A percentile compares a stretch with the other conserved stretches of the same genome.
These are phyloP conservation scores for Cladosporium sp. DNA, from an alignment of 2,329 filamentous ascomycete species.

Conservation along the genomic window DNA sequence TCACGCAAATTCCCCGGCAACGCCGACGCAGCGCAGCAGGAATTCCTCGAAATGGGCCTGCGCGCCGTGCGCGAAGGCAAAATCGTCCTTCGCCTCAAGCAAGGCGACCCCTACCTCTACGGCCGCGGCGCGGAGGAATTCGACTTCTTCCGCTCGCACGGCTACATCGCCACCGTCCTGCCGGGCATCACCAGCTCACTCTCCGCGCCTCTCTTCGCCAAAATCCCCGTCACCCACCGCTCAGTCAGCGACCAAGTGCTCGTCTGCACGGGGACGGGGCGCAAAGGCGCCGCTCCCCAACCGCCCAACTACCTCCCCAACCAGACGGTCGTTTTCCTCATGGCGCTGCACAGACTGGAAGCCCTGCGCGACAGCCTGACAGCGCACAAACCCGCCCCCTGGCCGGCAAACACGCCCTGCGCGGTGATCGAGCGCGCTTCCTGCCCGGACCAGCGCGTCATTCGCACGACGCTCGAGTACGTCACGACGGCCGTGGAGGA, in stretches of 20 bases:
- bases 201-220: slow-evolving; percentile 81
- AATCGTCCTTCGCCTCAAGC: slow-evolving; percentile 84
- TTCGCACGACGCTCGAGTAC: slow-evolving; percentile 76
- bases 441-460: slow-evolving; percentile 89
- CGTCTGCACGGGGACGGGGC: slow-evolving; percentile 92
- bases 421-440: slow-evolving; percentile 91
- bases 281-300: slow-evolving; percentile 78
- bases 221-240: slow-evolving; percentile 82
- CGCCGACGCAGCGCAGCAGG: slow-evolving; percentile 87
- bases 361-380: slow-evolving; percentile 71
- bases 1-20: slow-evolving; percentile 98
- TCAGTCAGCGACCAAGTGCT: slow-evolving; percentile 89
- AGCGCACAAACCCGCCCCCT: slow-evolving; percentile 27
- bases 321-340: slow-evolving; percentile 87
- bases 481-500: slow-evolving; percentile 81
- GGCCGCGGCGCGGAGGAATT: slow-evolving; percentile 93
- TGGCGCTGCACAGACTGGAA: slow-evolving; percentile 83
- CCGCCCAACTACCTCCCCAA: slow-evolving; percentile 73
- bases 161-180: slow-evolving; percentile 65
- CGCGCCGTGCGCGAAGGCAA: slow-evolving; percentile 65
- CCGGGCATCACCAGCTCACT: slow-evolving; percentile 89
- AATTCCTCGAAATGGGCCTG: slow-evolving; percentile 76
- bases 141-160: slow-evolving; percentile 70
- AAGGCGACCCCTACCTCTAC: slow-evolving; percentile 95
- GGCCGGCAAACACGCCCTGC: slow-evolving; percentile 72